phyloP scores from a whole-genome alignment of 2,329 filamentous ascomycete genomes.

The Uncinocarpus reesii region DNA sequence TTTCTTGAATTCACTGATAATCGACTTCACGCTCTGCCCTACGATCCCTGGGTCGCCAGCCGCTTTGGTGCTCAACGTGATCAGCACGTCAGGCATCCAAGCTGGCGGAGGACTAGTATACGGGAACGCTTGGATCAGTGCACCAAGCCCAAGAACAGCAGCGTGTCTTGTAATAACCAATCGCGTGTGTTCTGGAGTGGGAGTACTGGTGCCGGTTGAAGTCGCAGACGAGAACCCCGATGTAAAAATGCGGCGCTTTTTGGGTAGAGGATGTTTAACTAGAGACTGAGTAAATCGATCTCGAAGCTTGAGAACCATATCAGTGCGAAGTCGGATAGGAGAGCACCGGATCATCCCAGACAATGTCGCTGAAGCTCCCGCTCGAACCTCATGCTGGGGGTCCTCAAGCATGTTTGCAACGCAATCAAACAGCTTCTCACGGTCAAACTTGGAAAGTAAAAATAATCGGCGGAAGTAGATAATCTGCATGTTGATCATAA shows the following conservation, averaged over 20 bases:
- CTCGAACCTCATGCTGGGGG: slow-evolving; percentile 81
- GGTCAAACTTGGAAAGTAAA: slow-evolving; percentile 63
- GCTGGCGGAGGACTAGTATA: slow-evolving; percentile 83
- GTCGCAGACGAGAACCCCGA: slow-evolving; percentile 33
- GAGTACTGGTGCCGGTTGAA: slow-evolving; percentile 39
- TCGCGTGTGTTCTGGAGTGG: slow-evolving; percentile 50
- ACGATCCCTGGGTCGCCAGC: slow-evolving; percentile 84
- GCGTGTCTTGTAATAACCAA: slow-evolving; percentile 77
- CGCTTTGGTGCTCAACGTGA: slow-evolving; percentile 71
- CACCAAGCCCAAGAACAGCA: slow-evolving; percentile 80
- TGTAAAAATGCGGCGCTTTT: slow-evolving; percentile 39
- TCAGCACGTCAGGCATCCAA: slow-evolving; percentile 91
- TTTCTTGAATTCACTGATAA: slow-evolving; percentile 97
- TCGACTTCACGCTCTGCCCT: slow-evolving; percentile 87
- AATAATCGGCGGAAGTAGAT: slow-evolving; percentile 96
- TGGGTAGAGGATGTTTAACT: slow-evolving; percentile 77
- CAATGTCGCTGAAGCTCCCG: slow-evolving; percentile 81
- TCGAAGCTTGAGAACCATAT: slow-evolving; percentile 65
- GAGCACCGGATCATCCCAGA: slow-evolving; percentile 98
- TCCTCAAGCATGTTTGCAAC: slow-evolving; percentile 95
- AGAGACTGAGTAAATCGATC: slow-evolving; percentile 68
- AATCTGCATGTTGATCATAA: slow-evolving; percentile 96
- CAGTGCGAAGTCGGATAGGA: slow-evolving; percentile 64
- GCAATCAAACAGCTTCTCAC: slow-evolving; percentile 73
- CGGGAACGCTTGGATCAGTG: slow-evolving; percentile 88